Conservation (phyloP, 208 protist species). For the Trypanosoma avium region DNA sequence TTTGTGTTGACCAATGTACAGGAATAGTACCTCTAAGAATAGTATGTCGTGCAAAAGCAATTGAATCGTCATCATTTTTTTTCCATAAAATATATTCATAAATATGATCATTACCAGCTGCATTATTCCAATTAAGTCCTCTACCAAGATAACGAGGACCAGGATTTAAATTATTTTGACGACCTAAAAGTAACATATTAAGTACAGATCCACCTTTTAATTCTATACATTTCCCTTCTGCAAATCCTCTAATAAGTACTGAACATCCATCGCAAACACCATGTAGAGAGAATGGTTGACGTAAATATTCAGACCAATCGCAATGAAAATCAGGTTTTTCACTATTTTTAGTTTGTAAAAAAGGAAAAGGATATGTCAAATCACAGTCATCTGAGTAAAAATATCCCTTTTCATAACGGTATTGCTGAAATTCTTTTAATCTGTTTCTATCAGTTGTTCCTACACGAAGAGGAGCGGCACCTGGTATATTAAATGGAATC, state of each 20-base stretch:
- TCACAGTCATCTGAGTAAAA: constrained; percentile 82
- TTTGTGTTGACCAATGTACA: constrained; percentile 81
- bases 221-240: constrained; percentile 40
- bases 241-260: constrained; percentile 74
- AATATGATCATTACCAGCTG: constrained; percentile 84
- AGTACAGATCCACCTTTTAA: constrained; percentile 48
- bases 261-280: constrained; percentile 46
- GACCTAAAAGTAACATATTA: constrained; percentile 64
- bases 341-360: constrained; percentile 22
- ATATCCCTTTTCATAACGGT: constrained; percentile 71
- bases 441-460: constrained; percentile 47
- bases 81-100: constrained; percentile 89
- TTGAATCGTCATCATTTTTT: constrained; percentile 28
- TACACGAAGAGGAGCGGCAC: constrained; percentile 47
- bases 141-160: constrained; percentile 80
- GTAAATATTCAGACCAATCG: constrained; percentile 75
- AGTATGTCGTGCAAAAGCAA: constrained; percentile 65
- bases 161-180: constrained; percentile 81
- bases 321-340: constrained; percentile 53
- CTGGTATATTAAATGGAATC: constrained; percentile 70
- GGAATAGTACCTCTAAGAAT: constrained; percentile 84
- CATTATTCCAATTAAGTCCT: constrained; percentile 72
- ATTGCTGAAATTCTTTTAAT: constrained; percentile 71
- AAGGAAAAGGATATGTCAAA: constrained; percentile 75
- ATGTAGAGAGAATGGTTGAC: constrained; percentile 41